phyloP scores from a whole-genome alignment of 148 eudicot genomes.

The Chenopodium berlandieri region DNA sequence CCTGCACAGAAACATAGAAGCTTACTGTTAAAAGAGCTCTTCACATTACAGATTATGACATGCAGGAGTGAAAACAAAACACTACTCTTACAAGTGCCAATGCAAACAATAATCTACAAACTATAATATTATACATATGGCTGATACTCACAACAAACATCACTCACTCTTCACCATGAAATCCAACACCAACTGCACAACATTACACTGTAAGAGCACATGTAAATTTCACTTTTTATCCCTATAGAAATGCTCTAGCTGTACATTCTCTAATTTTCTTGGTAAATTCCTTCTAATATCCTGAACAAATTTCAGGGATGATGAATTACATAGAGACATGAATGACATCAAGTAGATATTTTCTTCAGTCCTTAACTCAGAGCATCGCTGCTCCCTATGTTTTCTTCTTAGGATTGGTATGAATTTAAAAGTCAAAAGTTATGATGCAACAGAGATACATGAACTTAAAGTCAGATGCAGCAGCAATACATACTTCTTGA shows the following conservation, averaged over 20 bases:
- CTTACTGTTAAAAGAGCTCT: constrained; percentile 5
- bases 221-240: neutral
- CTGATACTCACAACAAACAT: neutral
- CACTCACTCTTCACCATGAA: neutral
- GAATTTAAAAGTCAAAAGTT: neutral
- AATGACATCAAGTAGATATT: neutral
- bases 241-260: no score
- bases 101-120: neutral
- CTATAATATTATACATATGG: neutral
- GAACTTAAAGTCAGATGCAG: neutral
- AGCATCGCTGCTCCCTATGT: neutral
- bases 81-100: neutral
- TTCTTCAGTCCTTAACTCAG: neutral
- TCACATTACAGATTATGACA: neutral
- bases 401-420: neutral
- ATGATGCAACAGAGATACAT: neutral
- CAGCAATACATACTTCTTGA: neutral
- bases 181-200: neutral
- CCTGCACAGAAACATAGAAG: constrained; percentile 46
- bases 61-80: neutral
- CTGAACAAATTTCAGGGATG: neutral
- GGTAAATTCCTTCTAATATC: neutral
- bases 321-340: neutral
- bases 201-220: neutral
- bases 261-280: neutral